Evolutionary conservation across 352 stramenopile species (phyloP), one percentile per base, ranked within the genome.

Genomic region (Pythium myriotylum): DNA sequence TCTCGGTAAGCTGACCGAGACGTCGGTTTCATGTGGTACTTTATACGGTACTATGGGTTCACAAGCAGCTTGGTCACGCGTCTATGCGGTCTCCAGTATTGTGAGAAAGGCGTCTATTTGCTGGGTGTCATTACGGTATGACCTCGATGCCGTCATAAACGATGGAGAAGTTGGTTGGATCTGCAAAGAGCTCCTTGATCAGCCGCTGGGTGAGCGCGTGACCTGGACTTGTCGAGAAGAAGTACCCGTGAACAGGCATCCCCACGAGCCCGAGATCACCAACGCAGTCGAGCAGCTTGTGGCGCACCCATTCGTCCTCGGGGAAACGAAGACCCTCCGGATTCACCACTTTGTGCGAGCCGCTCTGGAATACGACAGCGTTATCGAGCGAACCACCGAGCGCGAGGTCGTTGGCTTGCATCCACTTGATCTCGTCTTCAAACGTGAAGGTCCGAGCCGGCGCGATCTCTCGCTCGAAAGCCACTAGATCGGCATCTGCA

Each of bases 261-360:
- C 81, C 81, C 0, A 77, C 73, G 5, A 92, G 68, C 0, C 68
- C 75, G 5, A 92, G 54, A 52, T 92, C 83, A 17, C 83, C 83
- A 26, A 90, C 74, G 40, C 79, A 89, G 55, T 92, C 83, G 35
- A 92, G 68, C 65, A 88, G 64, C 59, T 92, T 92, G 68, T 92
- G 83, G 2, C 80, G 77, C 26, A 63, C 62, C 83, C 83, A 92
- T 61, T 92, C 81, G 56, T 89, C 75, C 2, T 68, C 42, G 35
- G 52, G 37, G 59, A 82, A 89, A 9, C 76, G 79, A 40, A 91
- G 54, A 6, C 79, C 78, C 2, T 82, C 68, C 1, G 62, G 51
- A 43, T 89, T 92, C 20, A 89, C 45, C 22, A 79, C 72, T 43
- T 47, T 42, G 0, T 22, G 5, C 20, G 27, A 2, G 1, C 19